These are phyloP conservation scores for Penicillium verrucosum DNA, from an alignment of 2,329 filamentous ascomycete species.

Conservation along the genomic window DNA sequence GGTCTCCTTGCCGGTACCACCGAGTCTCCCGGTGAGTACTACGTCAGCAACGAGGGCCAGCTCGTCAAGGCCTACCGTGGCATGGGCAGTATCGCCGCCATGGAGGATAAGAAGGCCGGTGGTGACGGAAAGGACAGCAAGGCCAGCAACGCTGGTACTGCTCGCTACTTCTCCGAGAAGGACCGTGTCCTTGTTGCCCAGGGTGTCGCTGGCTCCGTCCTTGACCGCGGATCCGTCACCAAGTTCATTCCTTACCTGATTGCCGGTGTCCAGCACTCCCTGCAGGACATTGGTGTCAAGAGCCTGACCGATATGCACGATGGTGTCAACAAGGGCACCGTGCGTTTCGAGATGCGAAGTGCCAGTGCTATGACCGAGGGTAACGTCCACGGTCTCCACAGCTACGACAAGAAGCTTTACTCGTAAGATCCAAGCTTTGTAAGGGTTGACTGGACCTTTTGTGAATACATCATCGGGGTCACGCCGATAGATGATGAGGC, in stretches of 20 bases:
- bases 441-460: slow-evolving; percentile 15
- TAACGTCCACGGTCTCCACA: slow-evolving; percentile 93
- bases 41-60: slow-evolving; percentile 93
- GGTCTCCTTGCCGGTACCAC: slow-evolving; percentile 95
- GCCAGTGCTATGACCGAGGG: slow-evolving; percentile 94
- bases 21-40: slow-evolving; percentile 94
- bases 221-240: slow-evolving; percentile 67
- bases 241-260: slow-evolving; percentile 97
- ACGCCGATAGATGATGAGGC: slow-evolving; percentile 31
- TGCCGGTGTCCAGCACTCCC: slow-evolving; percentile 92
- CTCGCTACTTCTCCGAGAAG: slow-evolving; percentile 96
- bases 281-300: slow-evolving; percentile 90
- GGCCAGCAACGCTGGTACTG: slow-evolving; percentile 83
- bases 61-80: slow-evolving; percentile 98
- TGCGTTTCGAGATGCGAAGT: slow-evolving; percentile 91
- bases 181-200: slow-evolving; percentile 93
- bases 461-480: slow-evolving; percentile 24
- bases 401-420: slow-evolving; percentile 99
- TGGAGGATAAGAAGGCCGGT: slow-evolving; percentile 98
- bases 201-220: slow-evolving; percentile 75
- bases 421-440: slow-evolving; percentile 54
- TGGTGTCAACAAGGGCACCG: slow-evolving; percentile 67
- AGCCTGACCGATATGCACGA: slow-evolving; percentile 75
- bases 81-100: slow-evolving; percentile 98
- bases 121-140: slow-evolving; percentile 66